Conservation (phyloP, 2,329 filamentous ascomycete species). For the Botrytis fabae region DNA sequence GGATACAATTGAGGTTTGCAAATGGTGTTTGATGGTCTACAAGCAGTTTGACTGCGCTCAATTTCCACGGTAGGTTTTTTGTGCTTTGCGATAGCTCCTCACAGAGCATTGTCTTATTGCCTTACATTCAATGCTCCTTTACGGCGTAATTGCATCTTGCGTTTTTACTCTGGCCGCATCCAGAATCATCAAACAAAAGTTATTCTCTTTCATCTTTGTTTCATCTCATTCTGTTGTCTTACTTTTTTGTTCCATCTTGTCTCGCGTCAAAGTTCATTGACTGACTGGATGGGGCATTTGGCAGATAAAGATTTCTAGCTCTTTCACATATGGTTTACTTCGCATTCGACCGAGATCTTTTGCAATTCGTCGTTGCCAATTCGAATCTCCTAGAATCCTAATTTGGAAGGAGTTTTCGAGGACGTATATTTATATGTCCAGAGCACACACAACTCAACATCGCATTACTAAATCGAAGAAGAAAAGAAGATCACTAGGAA, state of each 20-base stretch:
- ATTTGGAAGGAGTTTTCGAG: neutral
- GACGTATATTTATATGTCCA: neutral
- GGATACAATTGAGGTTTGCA: neutral
- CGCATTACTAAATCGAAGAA: neutral
- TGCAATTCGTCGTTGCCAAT: neutral
- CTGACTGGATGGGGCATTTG: neutral
- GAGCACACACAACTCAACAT: neutral
- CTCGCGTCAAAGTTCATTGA: neutral
- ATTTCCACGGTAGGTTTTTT: neutral
- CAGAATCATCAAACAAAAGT: neutral
- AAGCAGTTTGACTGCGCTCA: neutral
- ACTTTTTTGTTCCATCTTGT: neutral
- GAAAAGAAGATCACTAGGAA: neutral
- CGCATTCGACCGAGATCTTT: neutral
- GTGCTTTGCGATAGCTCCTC: neutral
- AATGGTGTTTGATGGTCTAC: neutral
- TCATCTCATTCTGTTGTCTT: neutral
- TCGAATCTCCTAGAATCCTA: neutral
- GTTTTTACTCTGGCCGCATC: neutral
- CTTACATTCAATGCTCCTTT: neutral
- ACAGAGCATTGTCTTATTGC: neutral
- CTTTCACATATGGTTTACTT: neutral
- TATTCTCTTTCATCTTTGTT: constrained; percentile 4
- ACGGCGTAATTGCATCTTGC: neutral
- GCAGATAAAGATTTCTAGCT: neutral